Base-by-base conservation (phyloP, 345 rosid genomes). In the Linum usitatissimum region DNA sequence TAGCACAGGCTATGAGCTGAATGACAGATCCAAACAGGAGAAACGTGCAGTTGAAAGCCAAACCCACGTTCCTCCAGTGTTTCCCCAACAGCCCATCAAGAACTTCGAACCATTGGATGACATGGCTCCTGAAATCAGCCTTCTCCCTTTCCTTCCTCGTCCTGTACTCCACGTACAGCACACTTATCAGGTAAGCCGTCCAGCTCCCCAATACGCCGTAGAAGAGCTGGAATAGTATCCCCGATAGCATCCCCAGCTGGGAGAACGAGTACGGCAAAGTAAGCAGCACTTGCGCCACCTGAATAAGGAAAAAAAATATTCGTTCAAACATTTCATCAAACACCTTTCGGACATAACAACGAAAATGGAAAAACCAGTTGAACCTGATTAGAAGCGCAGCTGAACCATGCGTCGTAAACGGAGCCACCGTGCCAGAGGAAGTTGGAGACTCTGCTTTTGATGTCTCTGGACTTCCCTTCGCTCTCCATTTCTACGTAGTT, bases 91-190 rank as follows among this genome's bases (percentile, higher is more conserved):
- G 79, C 34, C 99, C 99, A 77, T 93, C 99, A 65, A 93, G 99
- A 76, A 93, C 99, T 70, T 93, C 99, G 58, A 93, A 93, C 99
- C 99, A 93, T 96, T 92, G 98, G 71, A 92, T 92, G 71, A 92
- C 98, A 73, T 92, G 98, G 83, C 87, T 92, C 57, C 97, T 84
- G 87, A 93, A 93, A 81, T 93, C 94, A 57, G 79, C 94, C 73
- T 93, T 93, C 62, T 93, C 97, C 78, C 97, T 78, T 72, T 93
- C 94, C 69, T 86, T 90, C 68, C 99, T 83, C 23, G 99, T 90
- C 75, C 99, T 86, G 80, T 90, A 93, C 75, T 93, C 99, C 13
- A 93, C 90, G 40, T 93, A 93, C 72, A 93, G 99, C 54, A 81
- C 64, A 68, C 99, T 93, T 8, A 93, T 93, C 30, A 93, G 84